A percentile compares a stretch with the other conserved stretches of the same genome.
phyloP scores from a whole-genome alignment of 495 filamentous ascomycete genomes.

The Chlorociboria aeruginascens region DNA sequence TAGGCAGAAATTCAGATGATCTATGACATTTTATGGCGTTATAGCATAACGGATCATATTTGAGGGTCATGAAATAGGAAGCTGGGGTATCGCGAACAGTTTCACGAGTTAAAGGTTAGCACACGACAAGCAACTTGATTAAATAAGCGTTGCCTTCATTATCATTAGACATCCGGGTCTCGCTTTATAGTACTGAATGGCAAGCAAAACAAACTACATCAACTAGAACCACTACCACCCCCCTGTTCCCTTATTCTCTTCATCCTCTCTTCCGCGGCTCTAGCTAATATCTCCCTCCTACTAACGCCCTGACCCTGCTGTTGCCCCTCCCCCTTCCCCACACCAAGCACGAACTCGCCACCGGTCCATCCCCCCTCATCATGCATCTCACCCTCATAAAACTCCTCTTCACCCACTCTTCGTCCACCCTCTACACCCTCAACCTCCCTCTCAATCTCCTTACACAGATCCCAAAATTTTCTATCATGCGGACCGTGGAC shows the following conservation, averaged over 20 bases:
- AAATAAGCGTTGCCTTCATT: background rate
- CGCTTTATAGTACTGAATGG: background rate
- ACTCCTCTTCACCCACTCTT: conserved; percentile 51
- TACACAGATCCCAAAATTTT: conserved; percentile 78
- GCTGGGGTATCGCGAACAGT: too few relatives aligned
- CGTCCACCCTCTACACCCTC: conserved; percentile 61
- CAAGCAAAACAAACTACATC: background rate
- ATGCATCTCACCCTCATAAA: conserved; percentile 51
- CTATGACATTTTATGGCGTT: too few relatives aligned
- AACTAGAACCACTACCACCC: conserved; percentile 9
- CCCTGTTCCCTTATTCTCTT: conserved; percentile 19
- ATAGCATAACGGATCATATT: too few relatives aligned
- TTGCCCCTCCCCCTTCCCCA: conserved; percentile 23
- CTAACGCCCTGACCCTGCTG: conserved; percentile 25
- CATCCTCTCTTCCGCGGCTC: conserved; percentile 62
- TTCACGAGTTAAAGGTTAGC: too few relatives aligned
- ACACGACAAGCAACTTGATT: background rate
- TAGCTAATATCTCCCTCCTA: conserved; percentile 61
- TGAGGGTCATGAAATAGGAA: too few relatives aligned
- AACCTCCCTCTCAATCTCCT: conserved; percentile 79
- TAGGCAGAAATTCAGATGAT: too few relatives aligned
- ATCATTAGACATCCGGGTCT: background rate
- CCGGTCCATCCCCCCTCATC: conserved; percentile 83
- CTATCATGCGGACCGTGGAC: conserved; percentile 73
- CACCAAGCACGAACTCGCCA: conserved; percentile 75